Percentiles rank a stretch among this genome's conserved stretches.
phyloP scores from a whole-genome alignment of 495 filamentous ascomycete species.

The Hypoxylon perforatum region DNA sequence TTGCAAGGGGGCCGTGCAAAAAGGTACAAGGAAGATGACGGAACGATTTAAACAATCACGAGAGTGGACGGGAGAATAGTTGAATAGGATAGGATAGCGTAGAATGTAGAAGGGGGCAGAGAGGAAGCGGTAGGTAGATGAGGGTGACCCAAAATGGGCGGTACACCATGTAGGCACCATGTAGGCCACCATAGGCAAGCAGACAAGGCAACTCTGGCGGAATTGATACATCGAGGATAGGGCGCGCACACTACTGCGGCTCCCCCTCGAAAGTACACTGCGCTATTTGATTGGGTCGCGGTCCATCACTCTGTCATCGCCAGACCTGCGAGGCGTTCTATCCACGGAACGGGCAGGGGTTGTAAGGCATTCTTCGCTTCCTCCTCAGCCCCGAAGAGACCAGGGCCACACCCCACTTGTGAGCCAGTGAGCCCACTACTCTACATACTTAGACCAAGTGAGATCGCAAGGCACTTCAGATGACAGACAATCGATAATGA shows the following conservation, averaged over 20 bases:
- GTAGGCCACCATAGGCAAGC: no score
- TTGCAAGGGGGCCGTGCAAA: slow-evolving; percentile 46
- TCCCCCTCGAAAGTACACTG: slow-evolving; percentile 20
- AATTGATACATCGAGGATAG: slow-evolving; percentile 40
- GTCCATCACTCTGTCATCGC: slow-evolving; percentile 40
- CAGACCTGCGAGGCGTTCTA: slow-evolving; percentile 29
- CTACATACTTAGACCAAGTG: slow-evolving; percentile 6
- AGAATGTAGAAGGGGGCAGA: slow-evolving; percentile 25
- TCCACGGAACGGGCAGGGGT: slow-evolving; percentile 33
- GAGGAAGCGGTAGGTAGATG: slow-evolving; percentile 15
- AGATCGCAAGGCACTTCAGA: slow-evolving; percentile 37
- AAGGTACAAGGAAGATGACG: slow-evolving; percentile 24
- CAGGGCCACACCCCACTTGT: slow-evolving; percentile 32
- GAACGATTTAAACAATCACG: slow-evolving; percentile 23
- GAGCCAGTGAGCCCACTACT: slow-evolving; percentile 31
- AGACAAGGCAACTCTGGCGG: slow-evolving; percentile 33
- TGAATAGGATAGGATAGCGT: slow-evolving; percentile 12
- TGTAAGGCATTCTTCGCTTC: slow-evolving; percentile 44
- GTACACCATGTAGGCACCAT: slow-evolving; percentile 30
- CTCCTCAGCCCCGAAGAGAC: slow-evolving; percentile 46
- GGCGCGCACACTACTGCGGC: slow-evolving; percentile 46
- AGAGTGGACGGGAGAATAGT: slow-evolving; percentile 14
- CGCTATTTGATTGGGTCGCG: slow-evolving; percentile 32
- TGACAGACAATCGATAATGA: slow-evolving; percentile 27
- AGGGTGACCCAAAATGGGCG: slow-evolving; percentile 29